A percentile compares a stretch with the other conserved stretches of the same genome.
Conservation (phyloP, 2,329 filamentous ascomycete species). For the Penicillium italicum region DNA sequence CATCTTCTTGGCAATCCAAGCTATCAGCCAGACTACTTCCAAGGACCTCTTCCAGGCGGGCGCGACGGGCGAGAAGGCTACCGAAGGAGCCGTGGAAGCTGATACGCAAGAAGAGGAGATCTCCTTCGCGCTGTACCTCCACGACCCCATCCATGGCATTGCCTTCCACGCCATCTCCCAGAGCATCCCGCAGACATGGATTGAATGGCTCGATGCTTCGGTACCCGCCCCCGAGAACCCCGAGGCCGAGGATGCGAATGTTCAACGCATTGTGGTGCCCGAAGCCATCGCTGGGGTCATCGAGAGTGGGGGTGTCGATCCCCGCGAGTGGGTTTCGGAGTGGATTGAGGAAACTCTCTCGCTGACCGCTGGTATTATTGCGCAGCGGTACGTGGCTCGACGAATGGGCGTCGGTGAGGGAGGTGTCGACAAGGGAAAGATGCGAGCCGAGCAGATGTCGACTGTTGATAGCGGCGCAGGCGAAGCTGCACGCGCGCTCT, state of each 20-base stretch:
- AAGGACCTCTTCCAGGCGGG: slow-evolving; percentile 64
- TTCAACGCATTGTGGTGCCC: slow-evolving; percentile 52
- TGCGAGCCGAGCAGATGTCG: slow-evolving; percentile 51
- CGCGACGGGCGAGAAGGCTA: slow-evolving; percentile 40
- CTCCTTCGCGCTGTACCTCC: slow-evolving; percentile 72
- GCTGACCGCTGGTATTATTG: slow-evolving; percentile 76
- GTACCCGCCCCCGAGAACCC: slow-evolving; percentile 38
- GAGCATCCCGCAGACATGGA: slow-evolving; percentile 77
- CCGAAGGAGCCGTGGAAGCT: slow-evolving; percentile 36
- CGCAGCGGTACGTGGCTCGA: slow-evolving; percentile 89
- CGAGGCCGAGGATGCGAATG: slow-evolving; percentile 37
- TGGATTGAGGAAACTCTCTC: slow-evolving; percentile 89
- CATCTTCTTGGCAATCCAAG: slow-evolving; percentile 93
- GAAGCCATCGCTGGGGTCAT: slow-evolving; percentile 87
- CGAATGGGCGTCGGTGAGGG: slow-evolving; percentile 95
- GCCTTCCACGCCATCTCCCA: slow-evolving; percentile 82
- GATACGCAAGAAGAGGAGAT: slow-evolving; percentile 55
- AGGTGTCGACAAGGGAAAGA: slow-evolving; percentile 56
- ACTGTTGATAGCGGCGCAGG: slow-evolving; percentile 57
- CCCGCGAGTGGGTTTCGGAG: slow-evolving; percentile 93
- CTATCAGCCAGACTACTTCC: slow-evolving; percentile 65
- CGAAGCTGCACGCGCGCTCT: slow-evolving; percentile 57
- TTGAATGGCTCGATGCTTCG: slow-evolving; percentile 82
- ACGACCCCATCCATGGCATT: slow-evolving; percentile 87
- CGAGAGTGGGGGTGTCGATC: slow-evolving; percentile 70